Evolutionary conservation across 768 basidiomycete genomes (phyloP), one percentile per base, ranked within the genome.

Genomic region (Leccinum truebloodii): DNA sequence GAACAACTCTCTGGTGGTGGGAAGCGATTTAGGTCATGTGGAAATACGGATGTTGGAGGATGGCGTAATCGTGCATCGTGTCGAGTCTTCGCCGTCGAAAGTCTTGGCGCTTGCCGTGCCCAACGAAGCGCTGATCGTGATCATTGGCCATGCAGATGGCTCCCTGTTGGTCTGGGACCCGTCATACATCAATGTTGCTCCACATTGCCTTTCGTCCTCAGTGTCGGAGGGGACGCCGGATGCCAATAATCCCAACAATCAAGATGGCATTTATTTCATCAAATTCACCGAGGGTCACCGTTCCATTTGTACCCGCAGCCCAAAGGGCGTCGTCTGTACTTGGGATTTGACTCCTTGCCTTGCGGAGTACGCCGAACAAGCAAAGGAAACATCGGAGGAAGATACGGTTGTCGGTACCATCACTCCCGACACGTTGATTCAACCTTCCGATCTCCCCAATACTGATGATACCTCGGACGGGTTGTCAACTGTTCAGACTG

Each of bases 161-260:
- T 64, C 68, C 46, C 20, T 62, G 3, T 63, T 61, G 41, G 18
- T 67, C 18, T 69, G 67, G 67, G 60, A 63, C 52, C 65, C 64
- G 13, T 49, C 59, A 14, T 39, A 35, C 20, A 5, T 26, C n/a
- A 1, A 59, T n/a, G 13, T 52, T 34, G 10, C 16, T 6, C 59
- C 66, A 14, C 65, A 61, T 32, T 56, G 54, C 13, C 54, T 62
- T n/a, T 55, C 32, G 1, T 50, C 66, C 30, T n/a, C 41, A 22
- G 39, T 18, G 20, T 28, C 52, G 22, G 34, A 35, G 41, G 54
- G 57, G 24, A 51, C 57, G 6, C 52, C 53, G 32, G 35, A 54
- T 20, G 20, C 30, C 30, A 30, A 14, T 16, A 5, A n/a, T 9
- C 30, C 4, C 34, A 37, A 26, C 8, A 26, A 51, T 10, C 48